Conservation (phyloP, 2,329 filamentous ascomycete genomes). For the Aspergillus carbonarius region DNA sequence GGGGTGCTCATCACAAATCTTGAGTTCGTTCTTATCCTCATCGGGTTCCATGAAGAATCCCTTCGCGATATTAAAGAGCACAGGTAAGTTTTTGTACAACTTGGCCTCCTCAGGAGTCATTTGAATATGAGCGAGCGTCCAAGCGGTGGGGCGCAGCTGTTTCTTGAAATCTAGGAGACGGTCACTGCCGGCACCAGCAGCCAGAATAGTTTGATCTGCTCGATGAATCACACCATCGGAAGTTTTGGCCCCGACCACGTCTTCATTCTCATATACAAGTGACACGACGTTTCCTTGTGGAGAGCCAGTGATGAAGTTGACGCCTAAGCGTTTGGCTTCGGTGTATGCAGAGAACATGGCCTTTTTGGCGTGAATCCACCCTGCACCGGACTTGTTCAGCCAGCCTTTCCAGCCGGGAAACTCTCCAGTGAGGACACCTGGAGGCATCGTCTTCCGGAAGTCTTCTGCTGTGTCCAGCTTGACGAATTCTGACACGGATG, state of each 20-base stretch:
- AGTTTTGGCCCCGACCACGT: conserved; percentile 46
- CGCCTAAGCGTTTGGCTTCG: conserved; percentile 50
- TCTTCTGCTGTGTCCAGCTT: conserved; percentile 45
- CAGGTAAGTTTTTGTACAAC: conserved; percentile 50
- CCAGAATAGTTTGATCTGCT: conserved; percentile 49
- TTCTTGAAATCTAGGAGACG: conserved; percentile 51
- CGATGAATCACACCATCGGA: conserved; percentile 42
- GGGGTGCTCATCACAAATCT: conserved; percentile 54
- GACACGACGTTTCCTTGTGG: conserved; percentile 39
- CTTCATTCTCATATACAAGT: conserved; percentile 39
- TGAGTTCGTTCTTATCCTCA: conserved; percentile 39
- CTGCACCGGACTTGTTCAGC: conserved; percentile 41
- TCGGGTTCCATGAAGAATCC: conserved; percentile 54
- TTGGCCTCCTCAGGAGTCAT: conserved; percentile 48
- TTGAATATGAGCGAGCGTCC: conserved; percentile 54
- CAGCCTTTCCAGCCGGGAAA: conserved; percentile 55
- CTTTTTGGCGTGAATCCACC: conserved; percentile 56
- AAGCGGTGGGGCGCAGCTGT: conserved; percentile 55
- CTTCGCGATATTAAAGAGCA: conserved; percentile 50
- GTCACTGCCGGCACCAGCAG: conserved; percentile 51
- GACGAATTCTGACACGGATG: conserved; percentile 31
- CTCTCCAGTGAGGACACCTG: conserved; percentile 51
- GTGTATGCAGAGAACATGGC: conserved; percentile 47
- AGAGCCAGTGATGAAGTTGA: conserved; percentile 46
- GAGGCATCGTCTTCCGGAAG: conserved; percentile 53